Base-by-base conservation (phyloP, 1,284 basidiomycete species). In the Sporisorium graminicola region DNA sequence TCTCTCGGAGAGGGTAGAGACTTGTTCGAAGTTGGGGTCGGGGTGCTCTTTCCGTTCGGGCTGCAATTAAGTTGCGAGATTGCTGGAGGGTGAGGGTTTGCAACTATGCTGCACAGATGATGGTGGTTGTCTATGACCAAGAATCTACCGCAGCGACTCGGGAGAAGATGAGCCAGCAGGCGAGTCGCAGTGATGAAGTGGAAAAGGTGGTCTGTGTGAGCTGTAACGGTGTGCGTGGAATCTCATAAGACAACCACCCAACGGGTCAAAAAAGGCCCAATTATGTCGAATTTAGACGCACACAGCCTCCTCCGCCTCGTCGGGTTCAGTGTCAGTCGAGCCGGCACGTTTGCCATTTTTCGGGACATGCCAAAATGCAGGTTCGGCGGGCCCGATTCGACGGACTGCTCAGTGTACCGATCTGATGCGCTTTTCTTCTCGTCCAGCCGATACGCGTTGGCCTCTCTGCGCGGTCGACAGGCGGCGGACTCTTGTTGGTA, bases 151-250 rank as follows among this genome's bases (percentile, higher is more conserved):
- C n/a, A n/a, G n/a, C n/a, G n/a, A n/a, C n/a, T n/a, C n/a, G n/a
- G n/a, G n/a, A n/a, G n/a, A n/a, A n/a, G n/a, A n/a, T n/a, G n/a
- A n/a, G n/a, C n/a, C n/a, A n/a, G n/a, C n/a, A n/a, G n/a, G n/a
- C n/a, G n/a, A n/a, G n/a, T n/a, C n/a, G 29, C 5, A 35, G 51
- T 27, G 44, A 47, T 8, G 12, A 47, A 14, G 35, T 35, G 35
- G 18, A 49, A 29, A 27, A 49, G 47, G 47, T 49, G 47, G 47
- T 49, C 47, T 49, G 47, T 49, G 47, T 49, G 27, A 49, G 24
- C 47, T 26, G 40, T n/a, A 40, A n/a, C 18, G 12, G 37, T 42
- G 58, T 49, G 58, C 58, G 58, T 59, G 58, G 58, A 59, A 51
- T 51, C 18, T 51, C 58, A 59, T 24, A 44, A 58, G 46, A 29